phyloP scores from a whole-genome alignment of 1,139 yeast species.

The Yamadazyma atmosphaerica region DNA sequence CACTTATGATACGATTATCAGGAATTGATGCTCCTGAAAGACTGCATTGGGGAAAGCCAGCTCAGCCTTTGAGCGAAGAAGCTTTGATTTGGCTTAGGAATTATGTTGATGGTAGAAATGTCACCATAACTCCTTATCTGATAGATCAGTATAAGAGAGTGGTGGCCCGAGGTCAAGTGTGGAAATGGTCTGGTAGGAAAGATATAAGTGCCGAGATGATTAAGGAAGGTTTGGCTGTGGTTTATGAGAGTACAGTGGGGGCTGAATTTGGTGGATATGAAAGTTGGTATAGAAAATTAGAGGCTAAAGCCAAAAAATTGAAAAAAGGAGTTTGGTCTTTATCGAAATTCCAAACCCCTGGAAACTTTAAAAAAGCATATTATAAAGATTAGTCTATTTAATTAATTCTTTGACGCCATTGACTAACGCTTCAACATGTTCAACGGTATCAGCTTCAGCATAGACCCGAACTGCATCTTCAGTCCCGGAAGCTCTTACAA shows the following conservation, averaged over 20 bases:
- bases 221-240: constrained; percentile 76
- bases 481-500: constrained; percentile 97
- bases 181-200: constrained; percentile 71
- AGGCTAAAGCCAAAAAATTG: constrained; percentile 55
- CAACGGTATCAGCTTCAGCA: constrained; percentile 72
- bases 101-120: constrained; percentile 62
- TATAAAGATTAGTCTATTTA: constrained; percentile 18
- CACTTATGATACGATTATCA: constrained; percentile 71
- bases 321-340: constrained; percentile 74
- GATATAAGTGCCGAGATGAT: constrained; percentile 91
- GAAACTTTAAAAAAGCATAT: constrained; percentile 64
- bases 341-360: constrained; percentile 64
- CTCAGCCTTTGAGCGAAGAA: constrained; percentile 86
- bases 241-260: constrained; percentile 77
- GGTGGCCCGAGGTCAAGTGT: constrained; percentile 76
- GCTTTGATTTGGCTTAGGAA: constrained; percentile 74
- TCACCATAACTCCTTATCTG: constrained; percentile 74
- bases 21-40: constrained; percentile 99
- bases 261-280: constrained; percentile 88
- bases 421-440: constrained; percentile 34
- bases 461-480: constrained; percentile 97
- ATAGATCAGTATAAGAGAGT: constrained; percentile 89
- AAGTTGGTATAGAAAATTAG: constrained; percentile 55
- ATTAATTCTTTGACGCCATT: constrained; percentile 34
- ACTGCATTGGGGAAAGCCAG: constrained; percentile 91